Conservation (phyloP, 106 monocot species). For the Acanthochlamys bracteata region DNA sequence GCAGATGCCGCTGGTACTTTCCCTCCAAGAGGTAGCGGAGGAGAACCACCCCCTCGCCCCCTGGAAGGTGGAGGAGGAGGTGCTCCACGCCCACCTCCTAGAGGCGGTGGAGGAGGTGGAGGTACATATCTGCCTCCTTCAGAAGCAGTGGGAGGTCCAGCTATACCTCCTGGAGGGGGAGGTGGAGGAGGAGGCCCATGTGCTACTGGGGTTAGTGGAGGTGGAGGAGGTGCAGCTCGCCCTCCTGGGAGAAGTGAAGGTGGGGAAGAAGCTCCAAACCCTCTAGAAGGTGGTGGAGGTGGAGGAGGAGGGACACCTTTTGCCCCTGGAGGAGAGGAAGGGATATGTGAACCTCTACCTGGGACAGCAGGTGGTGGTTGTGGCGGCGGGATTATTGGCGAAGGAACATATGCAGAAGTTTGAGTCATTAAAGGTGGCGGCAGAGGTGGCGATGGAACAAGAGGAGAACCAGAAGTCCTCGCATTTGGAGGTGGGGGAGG, state of each 20-base stretch:
- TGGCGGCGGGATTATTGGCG: too few species aligned
- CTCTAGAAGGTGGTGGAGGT: slow-evolving; percentile 2
- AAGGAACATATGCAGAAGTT: too few species aligned
- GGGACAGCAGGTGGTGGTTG: too few species aligned
- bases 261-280: neutral
- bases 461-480: neutral
- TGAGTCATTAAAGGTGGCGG: neutral
- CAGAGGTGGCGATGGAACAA: neutral
- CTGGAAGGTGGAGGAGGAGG: slow-evolving; percentile 2
- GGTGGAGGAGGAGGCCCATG: slow-evolving; percentile 10
- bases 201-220: slow-evolving; percentile 10
- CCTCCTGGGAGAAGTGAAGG: slow-evolving; percentile 2
- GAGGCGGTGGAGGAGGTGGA: slow-evolving; percentile 34
- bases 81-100: neutral
- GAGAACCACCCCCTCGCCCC: neutral
- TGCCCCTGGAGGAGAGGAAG: neutral
- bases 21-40: slow-evolving; percentile 20
- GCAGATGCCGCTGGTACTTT: slow-evolving; percentile 1
- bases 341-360: too few species aligned
- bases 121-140: slow-evolving; percentile 5
- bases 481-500: neutral
- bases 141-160: slow-evolving; percentile 9
- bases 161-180: neutral
- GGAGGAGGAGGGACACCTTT: neutral
- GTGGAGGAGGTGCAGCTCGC: slow-evolving; percentile 8